phyloP scores from a whole-genome alignment of 768 basidiomycete genomes.

The Leccinum rimulosum region DNA sequence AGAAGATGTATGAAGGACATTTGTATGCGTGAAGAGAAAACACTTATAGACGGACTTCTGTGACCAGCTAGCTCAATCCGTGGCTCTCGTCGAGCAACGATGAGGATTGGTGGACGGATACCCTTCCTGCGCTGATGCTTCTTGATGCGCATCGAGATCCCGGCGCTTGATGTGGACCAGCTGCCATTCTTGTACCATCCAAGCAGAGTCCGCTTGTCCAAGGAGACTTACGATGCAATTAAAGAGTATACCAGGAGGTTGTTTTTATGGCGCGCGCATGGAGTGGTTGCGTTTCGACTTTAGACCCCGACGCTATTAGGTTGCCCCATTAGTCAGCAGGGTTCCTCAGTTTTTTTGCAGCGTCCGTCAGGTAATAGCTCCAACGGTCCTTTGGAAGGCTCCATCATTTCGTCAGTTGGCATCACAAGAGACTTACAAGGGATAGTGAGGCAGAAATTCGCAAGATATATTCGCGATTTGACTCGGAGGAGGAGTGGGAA shows the following conservation, averaged over 20 bases:
- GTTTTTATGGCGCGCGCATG: slow-evolving; percentile 64
- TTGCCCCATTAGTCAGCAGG: slow-evolving; percentile 26
- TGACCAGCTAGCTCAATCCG: slow-evolving; percentile 62
- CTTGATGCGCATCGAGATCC: slow-evolving; percentile 44
- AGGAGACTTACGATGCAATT: slow-evolving; percentile 13
- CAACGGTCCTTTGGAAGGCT: slow-evolving; percentile 41
- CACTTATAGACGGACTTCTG: slow-evolving; percentile 38
- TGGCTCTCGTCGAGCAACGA: slow-evolving; percentile 41
- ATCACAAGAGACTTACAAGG: slow-evolving; percentile 41
- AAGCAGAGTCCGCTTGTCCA: slow-evolving; percentile 21
- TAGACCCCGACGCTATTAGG: slow-evolving; percentile 24
- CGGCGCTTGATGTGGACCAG: slow-evolving; percentile 36
- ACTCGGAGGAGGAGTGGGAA: neutral
- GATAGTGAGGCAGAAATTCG: slow-evolving; percentile 51
- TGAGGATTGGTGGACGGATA: slow-evolving; percentile 47
- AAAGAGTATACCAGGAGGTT: slow-evolving; percentile 53
- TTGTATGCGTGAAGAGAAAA: slow-evolving; percentile 21
- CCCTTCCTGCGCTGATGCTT: slow-evolving; percentile 49
- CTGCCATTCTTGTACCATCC: slow-evolving; percentile 50
- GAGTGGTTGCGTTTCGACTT: slow-evolving; percentile 61
- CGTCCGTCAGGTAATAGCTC: no score
- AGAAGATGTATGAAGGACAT: slow-evolving; percentile 52
- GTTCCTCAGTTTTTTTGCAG: slow-evolving; percentile 36
- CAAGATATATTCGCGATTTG: slow-evolving; percentile 27
- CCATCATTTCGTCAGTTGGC: slow-evolving; percentile 59